Evolutionary conservation across 306 rosid species (phyloP), one percentile per base, ranked within the genome.

Genomic region (Ammopiptanthus mongolicus): DNA sequence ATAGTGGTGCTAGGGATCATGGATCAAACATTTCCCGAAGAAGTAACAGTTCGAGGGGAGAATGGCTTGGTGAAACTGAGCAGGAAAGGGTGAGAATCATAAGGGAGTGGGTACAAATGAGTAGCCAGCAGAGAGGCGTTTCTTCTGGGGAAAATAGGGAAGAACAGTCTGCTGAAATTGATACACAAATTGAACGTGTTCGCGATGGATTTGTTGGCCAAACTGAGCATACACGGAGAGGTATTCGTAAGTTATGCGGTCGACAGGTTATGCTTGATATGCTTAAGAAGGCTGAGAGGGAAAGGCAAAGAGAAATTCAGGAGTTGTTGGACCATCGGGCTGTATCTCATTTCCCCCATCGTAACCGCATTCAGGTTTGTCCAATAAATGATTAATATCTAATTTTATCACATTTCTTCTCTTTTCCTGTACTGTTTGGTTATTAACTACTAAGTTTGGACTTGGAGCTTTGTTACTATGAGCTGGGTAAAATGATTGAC

Each of bases 321-420:
- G 89, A 73, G 34, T 88, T 96, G 89, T 75, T 71, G 58, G 91
- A 80, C 80, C 91, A 78, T 42, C 88, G 59, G 42, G 88, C 92
- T n/a, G 99, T 96, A 61, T 88, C 99, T 11, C 86, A 84, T 72
- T 96, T 96, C 77, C 83, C 96, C 57, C 97, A 96, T 81, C 97
- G 97, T 56, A 96, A 96, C 74, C 97, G 99, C 67, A 96, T 96
- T 81, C 99, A 96, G 98, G 99, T 95, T 84, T 50, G 85, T 71
- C 68, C 61, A 14, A 10, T 58, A 21, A 34, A 41, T 39, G 68
- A 53, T 65, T 53, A 36, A 7, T 51, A 14, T 21, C 17, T 52
- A 9, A 39, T 46, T 28, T 53, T 48, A 46, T 23, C n/a, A 11
- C 65, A n/a, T 36, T 33, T 58, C 33, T 71, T 18, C 76, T 4